A percentile compares a stretch with the other conserved stretches of the same genome.
phyloP scores from a whole-genome alignment of 2,329 filamentous ascomycete genomes.

The Fusarium sp. region DNA sequence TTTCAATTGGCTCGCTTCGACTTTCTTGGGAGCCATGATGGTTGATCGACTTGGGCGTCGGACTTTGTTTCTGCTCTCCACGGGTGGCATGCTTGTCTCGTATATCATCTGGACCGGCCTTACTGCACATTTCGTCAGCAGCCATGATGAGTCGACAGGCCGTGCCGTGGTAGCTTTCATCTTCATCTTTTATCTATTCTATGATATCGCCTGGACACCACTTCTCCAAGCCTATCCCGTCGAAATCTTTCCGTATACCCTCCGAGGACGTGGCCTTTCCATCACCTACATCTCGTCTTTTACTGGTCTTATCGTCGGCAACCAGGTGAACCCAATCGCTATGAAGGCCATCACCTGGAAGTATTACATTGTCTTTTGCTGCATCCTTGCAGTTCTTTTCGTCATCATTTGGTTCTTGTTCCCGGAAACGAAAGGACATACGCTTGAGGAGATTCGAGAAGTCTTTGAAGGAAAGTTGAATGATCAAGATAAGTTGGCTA shows the following conservation, averaged over 20 bases:
- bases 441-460: constrained; percentile 44
- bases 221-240: constrained; percentile 44
- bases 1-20: constrained; percentile 50
- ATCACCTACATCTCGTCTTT: constrained; percentile 30
- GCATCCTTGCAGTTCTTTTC: constrained; percentile 46
- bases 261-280: constrained; percentile 33
- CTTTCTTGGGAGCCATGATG: constrained; percentile 49
- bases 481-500: not conserved
- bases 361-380: constrained; percentile 53
- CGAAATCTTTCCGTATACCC: constrained; percentile 41
- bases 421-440: constrained; percentile 46
- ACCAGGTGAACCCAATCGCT: constrained; percentile 53
- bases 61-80: constrained; percentile 50
- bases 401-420: constrained; percentile 51
- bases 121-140: constrained; percentile 21
- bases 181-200: constrained; percentile 52
- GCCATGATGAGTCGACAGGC: constrained; percentile 32
- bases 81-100: constrained; percentile 47
- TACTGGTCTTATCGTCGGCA: constrained; percentile 45
- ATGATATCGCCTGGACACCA: constrained; percentile 48
- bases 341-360: constrained; percentile 50
- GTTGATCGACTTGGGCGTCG: constrained; percentile 53
- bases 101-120: constrained; percentile 49
- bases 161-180: constrained; percentile 48
- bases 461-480: constrained; percentile 41